phyloP scores from a whole-genome alignment of 495 filamentous ascomycete genomes.

The Xylaria sp. region DNA sequence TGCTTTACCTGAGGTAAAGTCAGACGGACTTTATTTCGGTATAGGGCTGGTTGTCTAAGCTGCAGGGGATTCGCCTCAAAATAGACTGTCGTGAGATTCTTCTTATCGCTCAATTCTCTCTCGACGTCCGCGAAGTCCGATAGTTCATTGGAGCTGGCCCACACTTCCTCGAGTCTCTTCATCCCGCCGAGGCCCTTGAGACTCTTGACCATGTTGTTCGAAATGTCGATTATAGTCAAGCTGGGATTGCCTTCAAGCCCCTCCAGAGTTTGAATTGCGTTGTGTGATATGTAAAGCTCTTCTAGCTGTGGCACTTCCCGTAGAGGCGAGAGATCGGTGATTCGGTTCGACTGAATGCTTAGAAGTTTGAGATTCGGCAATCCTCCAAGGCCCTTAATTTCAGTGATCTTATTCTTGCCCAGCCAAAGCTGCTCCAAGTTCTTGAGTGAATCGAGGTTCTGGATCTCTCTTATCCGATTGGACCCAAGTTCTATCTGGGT shows the following conservation, averaged over 20 bases:
- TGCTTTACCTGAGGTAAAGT: conserved; percentile 86
- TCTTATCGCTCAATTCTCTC: conserved; percentile 75
- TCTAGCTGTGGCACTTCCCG: conserved; percentile 77
- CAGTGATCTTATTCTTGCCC: conserved; percentile 96
- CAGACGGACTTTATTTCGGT: conserved; percentile 91
- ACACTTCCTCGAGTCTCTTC: conserved; percentile 82
- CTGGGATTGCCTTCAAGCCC: conserved; percentile 74
- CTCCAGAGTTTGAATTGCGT: conserved; percentile 78
- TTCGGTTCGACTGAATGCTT: conserved; percentile 96
- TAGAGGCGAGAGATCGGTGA: conserved; percentile 80
- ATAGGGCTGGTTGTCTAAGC: conserved; percentile 72
- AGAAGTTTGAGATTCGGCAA: conserved; percentile 85
- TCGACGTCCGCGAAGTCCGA: conserved; percentile 84
- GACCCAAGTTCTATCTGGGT: conserved; percentile 88
- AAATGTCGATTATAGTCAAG: conserved; percentile 85
- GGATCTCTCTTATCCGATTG: conserved; percentile 88
- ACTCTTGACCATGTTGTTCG: conserved; percentile 82
- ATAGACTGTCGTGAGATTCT: conserved; percentile 88
- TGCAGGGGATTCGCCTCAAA: conserved; percentile 97
- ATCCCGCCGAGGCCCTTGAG: conserved; percentile 75
- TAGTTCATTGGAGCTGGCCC: conserved; percentile 90
- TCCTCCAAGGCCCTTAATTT: conserved; percentile 73
- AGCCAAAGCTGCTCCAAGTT: conserved; percentile 90
- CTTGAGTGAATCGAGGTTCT: conserved; percentile 80
- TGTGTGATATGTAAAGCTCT: conserved; percentile 98